Evolutionary conservation across 169 alveolate species (phyloP), one percentile per base, ranked within the genome.

Genomic region (Plasmodium sp.): DNA sequence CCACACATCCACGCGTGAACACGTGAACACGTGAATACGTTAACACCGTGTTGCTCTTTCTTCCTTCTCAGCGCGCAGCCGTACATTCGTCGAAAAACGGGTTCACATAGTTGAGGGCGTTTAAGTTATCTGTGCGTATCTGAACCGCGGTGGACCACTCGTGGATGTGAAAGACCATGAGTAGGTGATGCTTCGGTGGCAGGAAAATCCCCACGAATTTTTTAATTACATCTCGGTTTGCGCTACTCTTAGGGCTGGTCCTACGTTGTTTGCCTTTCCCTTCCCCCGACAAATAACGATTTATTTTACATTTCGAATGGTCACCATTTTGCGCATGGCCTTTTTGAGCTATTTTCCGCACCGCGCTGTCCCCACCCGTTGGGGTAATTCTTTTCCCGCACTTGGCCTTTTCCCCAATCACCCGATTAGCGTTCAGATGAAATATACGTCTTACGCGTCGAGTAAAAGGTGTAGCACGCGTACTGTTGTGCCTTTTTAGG

Each of bases 121-220:
- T 80, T 45, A 91, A 43, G 33, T 91, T 91, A 81, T 91, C 95
- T 7, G 95, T 77, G 33, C 95, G 84, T 73, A 91, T 91, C 72
- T 81, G 91, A 34, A 91, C 92, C 22, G 83, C 27, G 34, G 95
- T 91, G n/a, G 74, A 91, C 58, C 75, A 22, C 31, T 67, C 80
- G 43, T 81, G 75, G 43, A 91, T 71, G 18, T 81, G 84, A 82
- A 91, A 91, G 83, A 91, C 92, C 74, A 91, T 62, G 31, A 91
- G 80, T 31, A 91, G 75, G 83, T 91, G 95, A 72, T 80, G 84
- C 16, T 56, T 91, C 14, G 95, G 84, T 27, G 95, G 95, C 27
- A 91, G 51, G 72, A 80, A 91, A 71, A 91, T 91, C 4, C 84
- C 95, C 34, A 81, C 84, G 51, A 80, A 90, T 80, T 90, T 90